Base-by-base conservation (phyloP, 129 eudicot species). In the Flaveria trinervia region DNA sequence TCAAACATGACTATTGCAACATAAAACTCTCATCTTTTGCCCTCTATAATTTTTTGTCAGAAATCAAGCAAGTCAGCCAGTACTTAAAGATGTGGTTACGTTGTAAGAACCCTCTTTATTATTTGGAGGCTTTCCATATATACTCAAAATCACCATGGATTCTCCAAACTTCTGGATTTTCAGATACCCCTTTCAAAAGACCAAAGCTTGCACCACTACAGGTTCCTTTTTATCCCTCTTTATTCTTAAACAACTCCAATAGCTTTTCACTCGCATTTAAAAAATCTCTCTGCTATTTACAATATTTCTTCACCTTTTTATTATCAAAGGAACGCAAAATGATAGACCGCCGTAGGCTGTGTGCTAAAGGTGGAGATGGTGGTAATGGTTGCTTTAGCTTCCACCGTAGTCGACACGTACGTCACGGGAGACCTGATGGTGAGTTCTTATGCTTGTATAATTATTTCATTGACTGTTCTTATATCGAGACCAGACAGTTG, bases 301-400 rank as follows among this genome's bases (percentile, higher is more conserved):
- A 14, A 45, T 46, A 7, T 52, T 28, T 17, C 9, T 55, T 41
- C 33, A 26, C 14, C 13, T 70, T 23, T 62, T 54, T 74, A 7
- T 26, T 81, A 64, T 65, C 70, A 45, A 79, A 94, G 98, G 98
- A 94, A 77, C 86, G 92, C 55, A 91, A 74, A 85, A 91, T 94
- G 98, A 86, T 89, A 72, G 98, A 94, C 81, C 84, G 86, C 30
- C 81, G 83, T 17, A 79, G 93, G 86, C 67, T 94, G 82, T 74
- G 88, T 69, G 97, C 92, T 51, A 94, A 91, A 86, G 98, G 98
- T 44, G 98, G 98, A 73, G 96, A 94, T 69, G 98, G 98, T 25
- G 98, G 96, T 20, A 94, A 83, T 81, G 98, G 98, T 62, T 91
- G 97, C 79, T 70, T 76, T 65, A 91, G 99, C 92, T 77, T 89